Base-by-base conservation (phyloP, 1,284 basidiomycete species). In the Trichosporon sp. region DNA sequence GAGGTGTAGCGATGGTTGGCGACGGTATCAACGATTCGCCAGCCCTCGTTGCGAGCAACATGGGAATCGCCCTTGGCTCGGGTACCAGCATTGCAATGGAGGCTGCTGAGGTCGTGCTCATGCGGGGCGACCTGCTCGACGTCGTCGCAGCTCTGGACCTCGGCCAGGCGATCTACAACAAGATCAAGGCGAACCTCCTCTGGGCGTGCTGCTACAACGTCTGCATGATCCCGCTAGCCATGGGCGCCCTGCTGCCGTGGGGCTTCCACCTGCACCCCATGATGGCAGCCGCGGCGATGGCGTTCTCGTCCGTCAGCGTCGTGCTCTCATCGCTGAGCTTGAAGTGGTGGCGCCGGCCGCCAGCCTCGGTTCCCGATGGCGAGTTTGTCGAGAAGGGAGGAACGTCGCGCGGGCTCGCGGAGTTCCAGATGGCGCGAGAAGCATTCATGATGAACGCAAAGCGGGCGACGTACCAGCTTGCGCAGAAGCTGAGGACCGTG, bases 21-120 rank as follows among this genome's bases (percentile, higher is more conserved):
- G 96, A 99, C 78, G 96, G 96, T 19, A 96, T 99, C 82, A 99
- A 99, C 79, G 96, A 99, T 78, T 95, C 94, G 0, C 95, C 95
- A 0, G 96, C 95, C 1, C 87, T 99, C 1, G 95, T 95, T 16
- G 91, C 91, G 2, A 92, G 95, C 0, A 92, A 92, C 2, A 89
- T 99, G 32, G 96, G 96, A 25, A 95, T 99, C 67, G 96, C 96
- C 0, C 86, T 99, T 1, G 92, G 91, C 19, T 92, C 92, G 0
- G 96, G 96, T 23, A 95, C 96, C 6, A 95, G 93, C 25, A 92
- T 99, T 37, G 96, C 96, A 3, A 90, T 99, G 66, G 95, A 98
- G 82, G 95, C 96, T 0, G 96, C 96, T 8, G 93, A 96, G 79
- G 89, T 99, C 66, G 95, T 99, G 13, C 88, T 99, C 64, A 97